Percentiles rank a stretch among this genome's conserved stretches.
These are phyloP conservation scores for Trichocladium uniseriatum DNA, from an alignment of 495 filamentous ascomycete genomes.

Conservation along the genomic window DNA sequence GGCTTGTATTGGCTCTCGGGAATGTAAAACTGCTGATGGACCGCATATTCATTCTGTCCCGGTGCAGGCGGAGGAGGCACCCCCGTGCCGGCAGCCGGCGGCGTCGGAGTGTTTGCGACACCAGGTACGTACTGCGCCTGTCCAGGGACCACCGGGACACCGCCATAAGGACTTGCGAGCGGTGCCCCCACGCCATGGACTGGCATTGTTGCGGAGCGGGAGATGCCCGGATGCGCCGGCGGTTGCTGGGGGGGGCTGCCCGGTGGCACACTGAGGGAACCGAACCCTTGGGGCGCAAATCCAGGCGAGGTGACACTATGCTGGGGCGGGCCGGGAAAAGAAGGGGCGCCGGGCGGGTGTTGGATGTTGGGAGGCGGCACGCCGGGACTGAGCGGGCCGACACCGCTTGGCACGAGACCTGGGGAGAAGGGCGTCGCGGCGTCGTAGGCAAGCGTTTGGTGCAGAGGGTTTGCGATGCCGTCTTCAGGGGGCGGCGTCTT, in stretches of 20 bases:
- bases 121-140: slow-evolving; percentile 21
- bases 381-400: slow-evolving; percentile 28
- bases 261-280: slow-evolving; percentile 22
- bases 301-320: slow-evolving; percentile 32
- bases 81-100: slow-evolving; percentile 11
- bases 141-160: slow-evolving; percentile 31
- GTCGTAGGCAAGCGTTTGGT: slow-evolving; percentile 58
- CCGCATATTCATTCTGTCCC: slow-evolving; percentile 43
- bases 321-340: slow-evolving; percentile 32
- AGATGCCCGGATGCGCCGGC: slow-evolving; percentile 27
- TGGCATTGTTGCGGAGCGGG: slow-evolving; percentile 37
- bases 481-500: slow-evolving; percentile 81
- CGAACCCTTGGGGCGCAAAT: slow-evolving; percentile 30
- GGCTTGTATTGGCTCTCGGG: slow-evolving; percentile 53
- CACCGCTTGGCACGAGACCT: slow-evolving; percentile 29
- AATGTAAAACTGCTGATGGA: slow-evolving; percentile 70
- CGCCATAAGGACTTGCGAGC: slow-evolving; percentile 28
- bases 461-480: slow-evolving; percentile 58
- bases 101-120: slow-evolving; percentile 27
- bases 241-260: slow-evolving; percentile 13
- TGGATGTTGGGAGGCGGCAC: slow-evolving; percentile 28
- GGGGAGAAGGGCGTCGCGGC: slow-evolving; percentile 42
- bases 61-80: slow-evolving; percentile 19
- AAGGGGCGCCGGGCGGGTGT: slow-evolving; percentile 28
- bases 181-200: slow-evolving; percentile 18